Evolutionary conservation across 306 rosid genomes (phyloP).

Genomic region (Canavalia ensiformis): DNA sequence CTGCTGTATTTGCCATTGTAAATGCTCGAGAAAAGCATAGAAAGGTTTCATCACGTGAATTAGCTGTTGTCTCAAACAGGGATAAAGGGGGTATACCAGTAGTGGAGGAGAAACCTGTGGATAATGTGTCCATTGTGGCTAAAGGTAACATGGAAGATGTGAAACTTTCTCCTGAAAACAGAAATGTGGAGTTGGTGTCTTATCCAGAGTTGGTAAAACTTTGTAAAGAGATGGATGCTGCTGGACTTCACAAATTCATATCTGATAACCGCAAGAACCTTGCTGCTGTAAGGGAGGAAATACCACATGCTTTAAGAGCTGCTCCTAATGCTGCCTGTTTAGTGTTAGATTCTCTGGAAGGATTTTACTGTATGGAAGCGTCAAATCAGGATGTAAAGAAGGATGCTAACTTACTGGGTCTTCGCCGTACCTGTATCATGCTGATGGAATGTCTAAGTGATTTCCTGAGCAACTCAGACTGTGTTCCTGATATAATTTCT

Average conservation of each 20-base stretch:
- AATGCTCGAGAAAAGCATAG: constrained; percentile 80
- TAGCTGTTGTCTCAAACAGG: constrained; percentile 55
- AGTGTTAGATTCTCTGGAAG: constrained; percentile 88
- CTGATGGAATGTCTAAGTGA: constrained; percentile 95
- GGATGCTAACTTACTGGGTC: constrained; percentile 90
- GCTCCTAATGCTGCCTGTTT: constrained; percentile 83
- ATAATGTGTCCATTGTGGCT: constrained; percentile 58
- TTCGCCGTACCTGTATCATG: constrained; percentile 97
- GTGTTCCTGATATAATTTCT: constrained; percentile 67
- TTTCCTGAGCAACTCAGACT: constrained; percentile 62
- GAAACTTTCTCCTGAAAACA: constrained; percentile 59
- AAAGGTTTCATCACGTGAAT: constrained; percentile 69
- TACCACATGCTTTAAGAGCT: constrained; percentile 86
- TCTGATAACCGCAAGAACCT: constrained; percentile 96
- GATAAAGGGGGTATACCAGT: constrained; percentile 52
- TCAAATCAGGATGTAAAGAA: constrained; percentile 83
- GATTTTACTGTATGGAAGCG: constrained; percentile 74
- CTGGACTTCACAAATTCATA: constrained; percentile 93
- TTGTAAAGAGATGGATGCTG: constrained; percentile 86
- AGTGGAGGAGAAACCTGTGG: constrained; percentile 70
- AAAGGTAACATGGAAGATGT: constrained; percentile 58
- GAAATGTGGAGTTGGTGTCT: constrained; percentile 62
- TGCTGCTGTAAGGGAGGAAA: constrained; percentile 89
- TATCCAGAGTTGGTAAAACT: constrained; percentile 80
- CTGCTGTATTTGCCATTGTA: constrained; percentile 76